Evolutionary conservation across 2,329 filamentous ascomycete species (phyloP).

Genomic region (Fusarium falciforme): DNA sequence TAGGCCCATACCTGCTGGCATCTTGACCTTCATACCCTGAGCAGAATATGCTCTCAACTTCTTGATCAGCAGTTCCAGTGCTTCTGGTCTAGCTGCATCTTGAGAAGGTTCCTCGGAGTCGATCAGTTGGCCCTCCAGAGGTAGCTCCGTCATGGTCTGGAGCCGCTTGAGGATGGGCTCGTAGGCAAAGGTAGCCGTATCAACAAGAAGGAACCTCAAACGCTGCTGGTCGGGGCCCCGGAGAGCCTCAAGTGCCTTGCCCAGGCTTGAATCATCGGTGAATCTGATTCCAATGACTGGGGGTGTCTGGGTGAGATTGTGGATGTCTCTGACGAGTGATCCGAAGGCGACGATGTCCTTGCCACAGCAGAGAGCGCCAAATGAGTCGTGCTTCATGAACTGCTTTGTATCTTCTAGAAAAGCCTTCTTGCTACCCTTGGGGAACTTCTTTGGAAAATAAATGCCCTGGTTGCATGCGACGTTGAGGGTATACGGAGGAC

Average conservation of each 20-base stretch:
- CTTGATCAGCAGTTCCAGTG: constrained; percentile 3
- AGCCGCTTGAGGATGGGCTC: constrained; percentile 73
- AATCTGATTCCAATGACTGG: constrained; percentile 66
- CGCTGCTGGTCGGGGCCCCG: constrained; percentile 33
- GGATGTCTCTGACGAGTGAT: constrained; percentile 63
- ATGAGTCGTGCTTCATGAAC: constrained; percentile 68
- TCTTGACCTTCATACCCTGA: background rate
- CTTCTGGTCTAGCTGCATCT: constrained; percentile 12
- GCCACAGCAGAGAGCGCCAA: constrained; percentile 69
- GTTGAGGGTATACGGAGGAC: constrained; percentile 50
- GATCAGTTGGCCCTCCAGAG: constrained; percentile 66
- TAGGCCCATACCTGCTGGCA: constrained; percentile 23
- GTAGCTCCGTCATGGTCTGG: constrained; percentile 65
- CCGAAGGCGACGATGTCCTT: constrained; percentile 70
- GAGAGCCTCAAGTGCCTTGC: constrained; percentile 59
- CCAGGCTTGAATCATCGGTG: constrained; percentile 56
- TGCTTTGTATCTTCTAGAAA: constrained; percentile 60
- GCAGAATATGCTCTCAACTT: background rate
- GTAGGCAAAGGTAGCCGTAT: constrained; percentile 76
- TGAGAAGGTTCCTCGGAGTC: constrained; percentile 25
- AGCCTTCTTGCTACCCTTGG: constrained; percentile 49
- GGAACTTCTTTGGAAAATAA: constrained; percentile 51
- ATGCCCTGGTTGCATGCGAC: constrained; percentile 59
- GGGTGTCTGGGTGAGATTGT: constrained; percentile 54
- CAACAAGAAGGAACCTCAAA: constrained; percentile 66